Base-by-base conservation (phyloP, 768 basidiomycete genomes). In the Amanita pseudoporphyria region DNA sequence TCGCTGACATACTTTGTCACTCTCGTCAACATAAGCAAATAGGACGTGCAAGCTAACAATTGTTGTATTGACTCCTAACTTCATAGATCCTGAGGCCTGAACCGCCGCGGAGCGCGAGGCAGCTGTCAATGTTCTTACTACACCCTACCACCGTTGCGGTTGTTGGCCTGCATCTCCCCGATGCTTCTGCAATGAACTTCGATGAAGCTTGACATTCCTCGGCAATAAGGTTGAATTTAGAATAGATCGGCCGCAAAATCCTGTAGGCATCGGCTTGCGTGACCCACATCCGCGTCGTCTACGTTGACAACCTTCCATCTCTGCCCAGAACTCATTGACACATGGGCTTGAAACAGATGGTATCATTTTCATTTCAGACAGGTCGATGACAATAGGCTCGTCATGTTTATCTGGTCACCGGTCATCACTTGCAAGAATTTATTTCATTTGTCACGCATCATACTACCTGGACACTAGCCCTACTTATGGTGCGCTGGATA, bases 231-330 rank as follows among this genome's bases (percentile, higher is more conserved):
- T 86, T 89, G 72, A 99, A 99, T 73, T 89, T 89, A 65, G 90
- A 88, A 51, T 86, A 73, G 65, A 99, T 85, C 57, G 78, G 70
- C 70, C 69, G 78, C 58, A 99, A 70, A n/a, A 90, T 87, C 49
- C 73, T 66, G 76, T 95, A 76, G 54, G 98, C 88, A 45, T 97
- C 94, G 74, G 52, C 78, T 78, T 39, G 83, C 73, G 70, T 98
- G 98, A 72, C 98, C 96, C 54, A 92, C 92, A 36, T 74, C 81
- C 40, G 91, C 84, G 78, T 99, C 98, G 72, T 99, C 95, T 42
- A 99, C 96, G 64, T 96, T 95, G 63, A 62, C 96, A 96, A 65
- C 98, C 98, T 71, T 99, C 96, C 96, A 99, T 99, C 79, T 99
- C 96, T 66, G 98, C 90, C 91, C 91, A 99, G 53, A 90, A 71